These are phyloP conservation scores for Cicer arietinum DNA, from an alignment of 306 rosid genomes.

Conservation along the genomic window DNA sequence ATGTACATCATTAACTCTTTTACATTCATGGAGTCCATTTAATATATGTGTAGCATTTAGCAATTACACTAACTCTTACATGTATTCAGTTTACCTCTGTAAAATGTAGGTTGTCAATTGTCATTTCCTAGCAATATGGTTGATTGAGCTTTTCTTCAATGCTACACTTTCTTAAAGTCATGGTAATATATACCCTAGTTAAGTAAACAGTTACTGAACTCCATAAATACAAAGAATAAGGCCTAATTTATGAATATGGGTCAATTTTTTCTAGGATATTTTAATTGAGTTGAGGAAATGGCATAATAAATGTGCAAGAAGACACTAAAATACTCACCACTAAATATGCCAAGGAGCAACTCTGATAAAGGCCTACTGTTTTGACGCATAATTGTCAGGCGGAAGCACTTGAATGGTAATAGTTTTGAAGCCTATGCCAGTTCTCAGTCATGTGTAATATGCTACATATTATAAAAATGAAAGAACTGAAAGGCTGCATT, in stretches of 20 bases:
- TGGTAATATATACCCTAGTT: background rate
- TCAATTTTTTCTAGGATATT: slow-evolving; percentile 11
- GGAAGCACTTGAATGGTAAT: slow-evolving; percentile 17
- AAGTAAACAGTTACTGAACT: slow-evolving; percentile 23
- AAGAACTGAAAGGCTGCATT: slow-evolving; percentile 10
- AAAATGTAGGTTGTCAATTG: slow-evolving; percentile 8
- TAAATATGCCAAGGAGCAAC: slow-evolving; percentile 11
- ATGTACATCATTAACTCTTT: slow-evolving; percentile 3
- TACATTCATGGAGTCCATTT: slow-evolving; percentile 1
- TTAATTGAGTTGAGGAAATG: background rate
- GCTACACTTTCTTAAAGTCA: background rate
- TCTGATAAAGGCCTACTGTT: slow-evolving; percentile 9
- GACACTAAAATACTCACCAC: slow-evolving; percentile 21
- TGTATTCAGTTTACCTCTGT: background rate
- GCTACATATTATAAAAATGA: slow-evolving; percentile 5
- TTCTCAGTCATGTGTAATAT: slow-evolving; percentile 7
- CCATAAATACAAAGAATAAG: background rate
- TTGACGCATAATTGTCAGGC: background rate
- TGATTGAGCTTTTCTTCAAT: background rate
- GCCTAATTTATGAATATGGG: background rate
- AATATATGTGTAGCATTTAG: slow-evolving; percentile 10
- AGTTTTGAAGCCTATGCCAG: slow-evolving; percentile 18
- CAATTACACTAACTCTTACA: background rate
- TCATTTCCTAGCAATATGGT: slow-evolving; percentile 8
- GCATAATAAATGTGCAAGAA: slow-evolving; percentile 26